Percentiles rank a stretch among this genome's conserved stretches.
Conservation (phyloP, 306 rosid species). For the Dalbergia cultrata region DNA sequence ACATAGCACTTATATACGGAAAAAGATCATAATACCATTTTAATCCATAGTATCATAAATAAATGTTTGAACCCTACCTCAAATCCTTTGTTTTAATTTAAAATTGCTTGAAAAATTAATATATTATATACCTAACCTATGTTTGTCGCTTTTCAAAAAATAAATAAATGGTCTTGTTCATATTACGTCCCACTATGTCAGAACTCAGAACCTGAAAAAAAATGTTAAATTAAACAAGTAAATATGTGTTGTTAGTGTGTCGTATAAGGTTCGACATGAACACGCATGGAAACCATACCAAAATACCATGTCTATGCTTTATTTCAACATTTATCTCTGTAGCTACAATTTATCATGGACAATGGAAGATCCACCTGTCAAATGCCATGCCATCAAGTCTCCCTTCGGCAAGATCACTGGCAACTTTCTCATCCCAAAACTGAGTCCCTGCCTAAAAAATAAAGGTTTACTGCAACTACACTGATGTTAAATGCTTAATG, state of each 20-base stretch:
- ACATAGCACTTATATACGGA: no score
- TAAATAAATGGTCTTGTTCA: not conserved
- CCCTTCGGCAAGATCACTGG: conserved; percentile 83
- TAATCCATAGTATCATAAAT: not conserved
- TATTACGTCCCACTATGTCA: not conserved
- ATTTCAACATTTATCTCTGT: conserved; percentile 14
- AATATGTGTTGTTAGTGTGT: not conserved
- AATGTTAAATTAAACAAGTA: not conserved
- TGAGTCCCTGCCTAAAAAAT: conserved; percentile 91
- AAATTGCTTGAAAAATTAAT: no score
- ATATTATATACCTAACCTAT: not conserved
- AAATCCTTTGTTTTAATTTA: not conserved
- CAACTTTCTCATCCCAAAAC: conserved; percentile 98
- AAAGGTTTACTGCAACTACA: conserved; percentile 43
- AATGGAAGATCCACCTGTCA: conserved; percentile 75
- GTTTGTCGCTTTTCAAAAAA: not conserved
- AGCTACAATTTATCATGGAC: not conserved
- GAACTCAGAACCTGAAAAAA: not conserved
- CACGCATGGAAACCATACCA: not conserved
- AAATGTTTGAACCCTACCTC: not conserved
- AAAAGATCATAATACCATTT: no score
- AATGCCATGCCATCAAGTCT: conserved; percentile 85
- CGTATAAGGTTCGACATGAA: not conserved
- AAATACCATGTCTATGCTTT: not conserved
- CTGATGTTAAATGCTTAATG: conserved; percentile 25